phyloP scores from a whole-genome alignment of 1,284 basidiomycete species.

The Cryptococcus sp. region DNA sequence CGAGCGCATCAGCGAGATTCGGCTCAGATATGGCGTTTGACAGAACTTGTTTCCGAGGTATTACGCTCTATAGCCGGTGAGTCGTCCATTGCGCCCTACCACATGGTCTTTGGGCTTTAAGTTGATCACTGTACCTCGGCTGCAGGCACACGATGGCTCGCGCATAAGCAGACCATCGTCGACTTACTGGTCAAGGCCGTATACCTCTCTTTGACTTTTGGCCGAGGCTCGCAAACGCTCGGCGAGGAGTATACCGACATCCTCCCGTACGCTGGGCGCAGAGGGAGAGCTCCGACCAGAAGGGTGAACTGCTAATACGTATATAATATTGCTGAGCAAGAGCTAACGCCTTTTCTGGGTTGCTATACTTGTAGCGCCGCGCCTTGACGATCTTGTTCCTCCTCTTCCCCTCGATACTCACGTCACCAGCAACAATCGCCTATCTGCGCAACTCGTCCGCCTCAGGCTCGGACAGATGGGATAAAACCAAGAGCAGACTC shows the following conservation, averaged over 20 bases:
- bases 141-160: slow-evolving; percentile 81
- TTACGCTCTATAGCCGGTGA: slow-evolving; percentile 75
- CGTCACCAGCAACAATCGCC: slow-evolving; percentile 42
- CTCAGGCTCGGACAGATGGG: slow-evolving; percentile 3
- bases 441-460: slow-evolving; percentile 49
- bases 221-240: slow-evolving; percentile 77
- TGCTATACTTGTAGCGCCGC: slow-evolving; percentile 34
- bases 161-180: slow-evolving; percentile 75
- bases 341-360: background rate
- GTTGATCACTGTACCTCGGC: background rate
- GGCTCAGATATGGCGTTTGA: slow-evolving; percentile 71
- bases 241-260: slow-evolving; percentile 91
- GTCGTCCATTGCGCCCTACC: slow-evolving; percentile 31
- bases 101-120: background rate
- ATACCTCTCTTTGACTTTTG: slow-evolving; percentile 76
- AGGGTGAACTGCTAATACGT: slow-evolving; percentile 17
- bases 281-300: slow-evolving; percentile 21
- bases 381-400: slow-evolving; percentile 64
- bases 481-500: slow-evolving; percentile 4
- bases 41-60: slow-evolving; percentile 73
- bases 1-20: slow-evolving; percentile 82
- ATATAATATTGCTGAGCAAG: too few species aligned
- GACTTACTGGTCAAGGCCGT: slow-evolving; percentile 69
- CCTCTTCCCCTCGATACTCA: slow-evolving; percentile 65
- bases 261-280: slow-evolving; percentile 63